Base-by-base conservation (phyloP, 2,329 filamentous ascomycete species). In the Verticillium longisporum region DNA sequence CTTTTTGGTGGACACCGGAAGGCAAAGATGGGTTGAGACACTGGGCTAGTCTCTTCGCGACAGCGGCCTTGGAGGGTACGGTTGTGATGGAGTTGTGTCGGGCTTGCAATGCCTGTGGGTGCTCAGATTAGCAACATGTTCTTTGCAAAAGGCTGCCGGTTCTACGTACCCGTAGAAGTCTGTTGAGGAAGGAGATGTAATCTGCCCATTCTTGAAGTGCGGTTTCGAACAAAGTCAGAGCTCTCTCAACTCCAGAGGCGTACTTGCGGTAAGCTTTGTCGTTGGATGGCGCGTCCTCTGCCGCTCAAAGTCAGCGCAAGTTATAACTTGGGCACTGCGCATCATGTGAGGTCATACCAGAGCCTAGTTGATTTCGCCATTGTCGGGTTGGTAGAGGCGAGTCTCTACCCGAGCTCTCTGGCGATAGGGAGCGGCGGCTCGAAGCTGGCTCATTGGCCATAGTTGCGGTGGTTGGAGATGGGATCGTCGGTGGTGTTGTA, bases 141-240 rank as follows among this genome's bases (percentile, higher is more conserved):
- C 56, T 60, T 14, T 57, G 9, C 11, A 21, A 18, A 9, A 37
- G 15, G 13, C 5, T 14, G 14, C 26, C 34, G 53, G 32, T 15
- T 38, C 2, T 26, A 58, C 73, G 68, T 73, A 93, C 91, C 86
- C 97, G 98, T 64, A 97, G 81, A 57, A 99, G 81, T 64, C 92
- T 87, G 72, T 91, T 96, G 61, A 99, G 79, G 73, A 98, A 99
- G 18, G 94, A 97, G 70, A 99, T 99, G 73, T 99, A 99, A 77
- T 99, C 95, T 57, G 96, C 95, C 95, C 95, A 99, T 86, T 99
- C 95, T 76, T 98, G 92, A 67, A 97, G 82, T 34, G 92, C 88
- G 15, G 91, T 93, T 72, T 99, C 95, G 78, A 97, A 99, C 37
- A 97, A 82, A 55, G 90, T 85, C 64, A 99, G 83, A 37, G 92